A percentile compares a stretch with the other conserved stretches of the same genome.
phyloP scores from a whole-genome alignment of 495 filamentous ascomycete species.

The Talaromyces thailandensis region DNA sequence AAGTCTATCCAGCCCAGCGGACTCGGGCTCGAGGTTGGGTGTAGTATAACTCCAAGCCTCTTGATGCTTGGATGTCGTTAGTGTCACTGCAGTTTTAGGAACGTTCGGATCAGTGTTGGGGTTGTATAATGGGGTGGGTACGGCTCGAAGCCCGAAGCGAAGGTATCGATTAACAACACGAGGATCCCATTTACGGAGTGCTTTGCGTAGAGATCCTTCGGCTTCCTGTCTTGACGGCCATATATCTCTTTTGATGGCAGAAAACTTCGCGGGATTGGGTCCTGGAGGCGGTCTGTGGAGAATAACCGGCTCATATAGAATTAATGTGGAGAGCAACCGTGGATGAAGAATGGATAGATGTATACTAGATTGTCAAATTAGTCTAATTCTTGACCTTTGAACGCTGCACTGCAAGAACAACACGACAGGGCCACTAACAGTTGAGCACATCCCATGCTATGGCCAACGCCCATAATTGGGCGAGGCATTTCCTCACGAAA shows the following conservation, averaged over 20 bases:
- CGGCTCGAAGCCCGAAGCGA: conserved; percentile 38
- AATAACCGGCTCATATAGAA: conserved; percentile 62
- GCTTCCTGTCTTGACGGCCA: conserved; percentile 39
- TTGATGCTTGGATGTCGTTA: conserved; percentile 57
- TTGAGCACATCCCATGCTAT: conserved; percentile 66
- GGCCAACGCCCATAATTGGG: conserved; percentile 67
- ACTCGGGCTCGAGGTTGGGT: conserved; percentile 13
- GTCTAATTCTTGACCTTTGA: not conserved
- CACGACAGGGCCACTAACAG: conserved; percentile 21
- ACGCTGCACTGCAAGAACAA: not conserved
- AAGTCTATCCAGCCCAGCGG: conserved; percentile 28
- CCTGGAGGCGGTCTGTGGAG: conserved; percentile 22
- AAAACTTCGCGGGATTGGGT: conserved; percentile 18
- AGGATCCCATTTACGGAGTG: conserved; percentile 41
- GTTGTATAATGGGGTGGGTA: conserved; percentile 35
- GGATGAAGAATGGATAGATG: conserved; percentile 58
- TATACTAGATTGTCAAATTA: conserved; percentile 10
- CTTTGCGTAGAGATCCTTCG: not conserved
- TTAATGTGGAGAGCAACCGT: conserved; percentile 54
- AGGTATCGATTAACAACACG: conserved; percentile 44
- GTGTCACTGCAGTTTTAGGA: conserved; percentile 28
- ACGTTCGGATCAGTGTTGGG: conserved; percentile 14
- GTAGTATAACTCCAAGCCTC: conserved; percentile 34
- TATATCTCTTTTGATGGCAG: conserved; percentile 42
- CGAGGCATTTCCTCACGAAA: conserved; percentile 64